Percentiles rank a stretch among this genome's conserved stretches.
These are phyloP conservation scores for Sporisorium exsertum DNA, from an alignment of 1,284 basidiomycete species.

Conservation along the genomic window DNA sequence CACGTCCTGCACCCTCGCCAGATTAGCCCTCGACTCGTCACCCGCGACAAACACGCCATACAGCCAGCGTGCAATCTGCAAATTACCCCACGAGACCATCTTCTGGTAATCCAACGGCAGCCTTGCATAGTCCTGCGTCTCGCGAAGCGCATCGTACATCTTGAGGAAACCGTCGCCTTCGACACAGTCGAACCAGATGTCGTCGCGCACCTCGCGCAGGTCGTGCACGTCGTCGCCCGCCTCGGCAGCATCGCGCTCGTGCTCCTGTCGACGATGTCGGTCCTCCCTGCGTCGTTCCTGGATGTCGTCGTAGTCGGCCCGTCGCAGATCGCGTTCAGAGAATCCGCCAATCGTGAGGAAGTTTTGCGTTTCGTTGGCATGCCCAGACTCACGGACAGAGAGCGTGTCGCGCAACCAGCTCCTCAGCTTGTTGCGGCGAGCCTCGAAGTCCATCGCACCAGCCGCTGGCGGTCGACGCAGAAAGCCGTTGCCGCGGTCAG, in stretches of 20 bases:
- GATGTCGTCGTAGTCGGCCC: slow-evolving; percentile 55
- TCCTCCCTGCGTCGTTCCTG: slow-evolving; percentile 57
- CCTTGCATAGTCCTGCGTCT: slow-evolving; percentile 50
- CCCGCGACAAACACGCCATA: slow-evolving; percentile 64
- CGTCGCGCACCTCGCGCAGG: slow-evolving; percentile 58
- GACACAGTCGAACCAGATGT: slow-evolving; percentile 65
- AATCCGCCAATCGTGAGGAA: slow-evolving; percentile 63
- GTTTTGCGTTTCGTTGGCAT: slow-evolving; percentile 58
- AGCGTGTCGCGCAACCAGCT: slow-evolving; percentile 66
- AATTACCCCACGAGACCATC: slow-evolving; percentile 63
- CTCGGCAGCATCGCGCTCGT: slow-evolving; percentile 57
- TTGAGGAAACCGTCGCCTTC: slow-evolving; percentile 65
- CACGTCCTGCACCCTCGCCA: slow-evolving; percentile 56
- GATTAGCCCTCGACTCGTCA: slow-evolving; percentile 62
- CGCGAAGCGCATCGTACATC: slow-evolving; percentile 57
- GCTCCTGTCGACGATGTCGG: slow-evolving; percentile 55
- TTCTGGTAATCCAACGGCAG: slow-evolving; percentile 64
- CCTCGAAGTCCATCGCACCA: slow-evolving; percentile 54
- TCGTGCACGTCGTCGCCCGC: slow-evolving; percentile 64
- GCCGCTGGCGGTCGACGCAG: slow-evolving; percentile 34
- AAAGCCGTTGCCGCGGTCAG: slow-evolving; percentile 16
- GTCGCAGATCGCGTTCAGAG: slow-evolving; percentile 51
- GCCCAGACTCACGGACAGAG: slow-evolving; percentile 59
- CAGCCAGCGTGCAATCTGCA: slow-evolving; percentile 63
- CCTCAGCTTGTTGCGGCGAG: slow-evolving; percentile 61